phyloP scores from a whole-genome alignment of 73 alveolate genomes.

The Tetrahymena malaccensis region DNA sequence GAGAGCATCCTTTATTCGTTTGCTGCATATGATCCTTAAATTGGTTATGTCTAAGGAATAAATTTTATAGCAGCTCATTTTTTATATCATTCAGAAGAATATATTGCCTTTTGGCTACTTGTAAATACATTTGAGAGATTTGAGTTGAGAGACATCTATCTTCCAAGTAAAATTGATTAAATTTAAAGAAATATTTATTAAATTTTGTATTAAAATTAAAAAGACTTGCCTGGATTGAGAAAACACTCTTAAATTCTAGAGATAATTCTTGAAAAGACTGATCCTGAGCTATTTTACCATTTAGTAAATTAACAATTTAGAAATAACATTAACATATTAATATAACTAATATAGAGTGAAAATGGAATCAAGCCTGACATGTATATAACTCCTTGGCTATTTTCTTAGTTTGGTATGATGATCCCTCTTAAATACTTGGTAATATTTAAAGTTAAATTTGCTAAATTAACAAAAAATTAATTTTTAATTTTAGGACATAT shows the following conservation, averaged over 20 bases:
- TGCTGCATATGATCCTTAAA: constrained; percentile 11
- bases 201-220: not conserved
- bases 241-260: constrained; percentile 51
- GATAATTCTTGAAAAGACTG: constrained; percentile 26
- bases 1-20: not conserved
- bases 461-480: constrained; percentile 7
- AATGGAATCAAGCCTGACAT: constrained; percentile 42
- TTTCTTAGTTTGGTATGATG: constrained; percentile 46
- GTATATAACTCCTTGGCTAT: constrained; percentile 67
- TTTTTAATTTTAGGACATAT: constrained; percentile 8
- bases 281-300: constrained; percentile 30
- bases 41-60: constrained; percentile 86
- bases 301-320: not conserved
- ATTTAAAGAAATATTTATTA: not conserved
- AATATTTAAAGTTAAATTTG: not conserved
- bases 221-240: constrained; percentile 65
- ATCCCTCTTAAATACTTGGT: constrained; percentile 51
- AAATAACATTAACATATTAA: not conserved
- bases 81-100: constrained; percentile 74
- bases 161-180: constrained; percentile 9
- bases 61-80: constrained; percentile 82
- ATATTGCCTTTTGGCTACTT: constrained; percentile 81
- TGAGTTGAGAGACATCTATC: constrained; percentile 67
- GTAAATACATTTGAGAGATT: constrained; percentile 68
- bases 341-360: not conserved